Percentiles rank a stretch among this genome's conserved stretches.
Evolutionary conservation across 345 rosid genomes (phyloP).

Genomic region (Combretum micranthum): DNA sequence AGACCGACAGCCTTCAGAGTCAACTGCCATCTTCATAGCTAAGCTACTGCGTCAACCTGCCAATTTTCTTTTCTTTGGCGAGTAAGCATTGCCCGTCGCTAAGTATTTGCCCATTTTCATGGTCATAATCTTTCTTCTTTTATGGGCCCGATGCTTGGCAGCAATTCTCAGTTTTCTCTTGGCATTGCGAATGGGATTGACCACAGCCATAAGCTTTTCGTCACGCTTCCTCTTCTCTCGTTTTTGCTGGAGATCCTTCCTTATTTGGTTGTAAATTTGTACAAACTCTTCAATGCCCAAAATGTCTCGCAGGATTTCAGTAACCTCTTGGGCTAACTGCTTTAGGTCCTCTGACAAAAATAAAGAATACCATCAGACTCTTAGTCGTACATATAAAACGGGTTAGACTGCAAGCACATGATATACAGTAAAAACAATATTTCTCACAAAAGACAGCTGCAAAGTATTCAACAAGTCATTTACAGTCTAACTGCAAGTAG

Average conservation of each 20-base stretch:
- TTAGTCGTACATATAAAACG: too few species aligned
- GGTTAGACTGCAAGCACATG: too few species aligned
- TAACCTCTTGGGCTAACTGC: conserved; percentile 65
- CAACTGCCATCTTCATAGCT: too few species aligned
- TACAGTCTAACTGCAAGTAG: too few species aligned
- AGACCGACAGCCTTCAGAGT: too few species aligned
- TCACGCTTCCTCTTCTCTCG: conserved; percentile 75
- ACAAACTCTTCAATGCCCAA: conserved; percentile 56
- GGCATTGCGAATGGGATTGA: conserved; percentile 72
- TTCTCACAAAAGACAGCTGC: too few species aligned
- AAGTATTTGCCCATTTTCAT: conserved; percentile 52
- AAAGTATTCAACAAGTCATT: too few species aligned
- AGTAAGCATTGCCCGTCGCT: too few species aligned
- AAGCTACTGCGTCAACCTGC: too few species aligned
- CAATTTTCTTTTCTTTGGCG: too few species aligned
- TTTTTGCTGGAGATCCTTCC: conserved; percentile 49
- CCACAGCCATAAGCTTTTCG: conserved; percentile 77
- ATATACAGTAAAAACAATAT: too few species aligned
- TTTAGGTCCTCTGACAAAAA: conserved; percentile 46
- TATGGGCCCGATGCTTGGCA: conserved; percentile 64
- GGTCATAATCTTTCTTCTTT: conserved; percentile 70
- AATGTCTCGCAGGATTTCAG: conserved; percentile 38
- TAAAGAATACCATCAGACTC: background rate
- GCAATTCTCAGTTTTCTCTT: conserved; percentile 79
- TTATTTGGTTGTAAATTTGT: conserved; percentile 49